Evolutionary conservation across 345 rosid species (phyloP), one percentile per base, ranked within the genome.

Genomic region (Eucalyptus urophylla): DNA sequence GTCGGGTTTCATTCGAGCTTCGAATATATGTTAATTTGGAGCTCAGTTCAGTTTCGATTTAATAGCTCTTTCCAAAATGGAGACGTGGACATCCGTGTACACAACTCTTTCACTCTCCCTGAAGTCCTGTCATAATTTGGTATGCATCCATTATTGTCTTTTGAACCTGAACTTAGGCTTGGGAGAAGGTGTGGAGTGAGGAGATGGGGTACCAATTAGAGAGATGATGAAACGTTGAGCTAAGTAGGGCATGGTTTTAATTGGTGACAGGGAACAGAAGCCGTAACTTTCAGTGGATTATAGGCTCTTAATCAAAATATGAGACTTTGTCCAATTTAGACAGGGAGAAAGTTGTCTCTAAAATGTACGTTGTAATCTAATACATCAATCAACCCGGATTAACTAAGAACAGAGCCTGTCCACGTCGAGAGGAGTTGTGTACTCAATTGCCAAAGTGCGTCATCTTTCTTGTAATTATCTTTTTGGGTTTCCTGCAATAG

Each of bases 361-460:
- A 40, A 25, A 76, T 76, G 21, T 72, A 56, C 8, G 47, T 21
- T 37, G 83, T 76, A 40, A 14, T 21, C 47, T 40, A 40, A 40
- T 21, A 24, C 12, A 40, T 40, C 29, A 76, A 40, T 40, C 27
- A 40, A 76, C 85, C 24, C 16, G 47, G 83, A 76, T 40, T 76
- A 76, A 40, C 5, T 76, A 76, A 76, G 8, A 4, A 76, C 29
- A 40, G 8, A 40, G 27, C 85, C 47, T 76, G 92, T 88, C 92
- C 45, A 62, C 69, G 47, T 89, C 90, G 53, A 40, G 50, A 76
- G 16, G 93, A 89, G 92, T 92, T 86, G 19, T 90, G 87, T 72
- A 90, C 92, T 90, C 93, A 90, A 88, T 87, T 86, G 88, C 91
- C 60, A 89, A 85, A 25, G 49, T 19, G 50, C 88, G 86, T 88